Evolutionary conservation across 2,329 filamentous ascomycete genomes (phyloP).

Genomic region (Nothophaeocryptopus gaeumannii): DNA sequence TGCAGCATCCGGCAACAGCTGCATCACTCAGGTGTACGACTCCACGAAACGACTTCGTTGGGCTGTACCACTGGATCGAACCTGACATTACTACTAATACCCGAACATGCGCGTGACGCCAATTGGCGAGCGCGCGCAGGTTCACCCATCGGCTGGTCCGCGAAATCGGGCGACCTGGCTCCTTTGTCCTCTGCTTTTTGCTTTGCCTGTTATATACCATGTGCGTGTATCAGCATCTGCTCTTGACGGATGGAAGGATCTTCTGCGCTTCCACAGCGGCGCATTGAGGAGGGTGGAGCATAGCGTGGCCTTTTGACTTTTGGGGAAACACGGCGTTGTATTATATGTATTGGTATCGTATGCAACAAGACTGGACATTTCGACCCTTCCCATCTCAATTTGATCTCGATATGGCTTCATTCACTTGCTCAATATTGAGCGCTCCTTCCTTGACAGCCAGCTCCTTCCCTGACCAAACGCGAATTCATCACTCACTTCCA

Average conservation of each 20-base stretch:
- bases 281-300: slow-evolving; percentile 10
- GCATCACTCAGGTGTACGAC: slow-evolving; percentile 4
- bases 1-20: slow-evolving; percentile 7
- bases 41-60: slow-evolving; percentile 1
- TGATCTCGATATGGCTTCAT: too few relatives aligned
- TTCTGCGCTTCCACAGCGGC: slow-evolving; percentile 10
- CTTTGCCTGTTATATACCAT: slow-evolving; percentile 25
- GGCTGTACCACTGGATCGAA: background rate
- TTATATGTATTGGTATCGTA: slow-evolving; percentile 19
- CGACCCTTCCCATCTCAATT: background rate
- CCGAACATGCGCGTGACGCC: background rate
- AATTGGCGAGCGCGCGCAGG: background rate
- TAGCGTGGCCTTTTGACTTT: slow-evolving; percentile 15
- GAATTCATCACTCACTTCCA: background rate
- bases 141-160: slow-evolving; percentile 14
- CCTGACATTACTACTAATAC: background rate
- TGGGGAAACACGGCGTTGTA: slow-evolving; percentile 8
- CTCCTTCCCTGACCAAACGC: too few relatives aligned
- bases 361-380: background rate
- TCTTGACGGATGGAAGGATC: background rate
- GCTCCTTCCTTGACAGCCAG: too few relatives aligned
- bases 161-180: background rate
- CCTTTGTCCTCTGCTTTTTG: slow-evolving; percentile 3
- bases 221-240: slow-evolving; percentile 25
- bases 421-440: too few relatives aligned